Evolutionary conservation across 208 protist species (phyloP), one percentile per base, ranked within the genome.

Genomic region (Leishmania martiniquensis): DNA sequence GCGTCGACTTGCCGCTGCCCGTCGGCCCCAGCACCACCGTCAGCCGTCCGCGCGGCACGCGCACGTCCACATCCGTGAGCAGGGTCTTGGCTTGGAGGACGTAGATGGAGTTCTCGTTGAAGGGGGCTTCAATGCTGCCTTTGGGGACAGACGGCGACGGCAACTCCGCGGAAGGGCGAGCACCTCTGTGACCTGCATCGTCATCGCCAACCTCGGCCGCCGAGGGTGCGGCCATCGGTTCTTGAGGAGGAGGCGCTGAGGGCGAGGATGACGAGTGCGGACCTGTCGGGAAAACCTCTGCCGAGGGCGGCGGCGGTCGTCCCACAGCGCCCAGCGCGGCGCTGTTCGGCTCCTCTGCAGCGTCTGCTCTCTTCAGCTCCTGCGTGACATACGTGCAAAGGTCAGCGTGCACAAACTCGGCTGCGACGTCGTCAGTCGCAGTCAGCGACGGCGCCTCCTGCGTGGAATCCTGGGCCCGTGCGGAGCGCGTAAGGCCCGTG

Each of bases 1-100:
- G 79, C 42, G 87, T 82, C 45, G 91, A 89, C 80, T 96, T 96
- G 5, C 91, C 91, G 75, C 87, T 91, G 69, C 93, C 91, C 0
- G 93, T 96, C 32, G 85, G 75, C 34, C 93, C 93, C 55, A 96
- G 22, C 34, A 97, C 76, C 1, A 94, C 80, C 29, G 90, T 94
- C 47, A 92, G 81, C 69, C 87, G 86, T n/a, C 85, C 87, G 29
- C 63, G 75, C 71, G 83, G 90, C 20, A 94, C 66, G 42, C 76
- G 22, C 20, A 94, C 44, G 1, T 63, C 84, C 39, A 94, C 75
- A 60, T 84, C 54, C 42, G 65, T 63, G 12, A 94, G 81, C 52
- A 94, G 75, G 44, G 49, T 47, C 55, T 80, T 87, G n/a, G n/a
- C n/a, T n/a, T n/a, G n/a, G 7, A 71, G 67, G 34, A 71, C 34